Evolutionary conservation across 169 alveolate species (phyloP), one percentile per base, ranked within the genome.

Genomic region (Ichthyophthirius multifiliis): DNA sequence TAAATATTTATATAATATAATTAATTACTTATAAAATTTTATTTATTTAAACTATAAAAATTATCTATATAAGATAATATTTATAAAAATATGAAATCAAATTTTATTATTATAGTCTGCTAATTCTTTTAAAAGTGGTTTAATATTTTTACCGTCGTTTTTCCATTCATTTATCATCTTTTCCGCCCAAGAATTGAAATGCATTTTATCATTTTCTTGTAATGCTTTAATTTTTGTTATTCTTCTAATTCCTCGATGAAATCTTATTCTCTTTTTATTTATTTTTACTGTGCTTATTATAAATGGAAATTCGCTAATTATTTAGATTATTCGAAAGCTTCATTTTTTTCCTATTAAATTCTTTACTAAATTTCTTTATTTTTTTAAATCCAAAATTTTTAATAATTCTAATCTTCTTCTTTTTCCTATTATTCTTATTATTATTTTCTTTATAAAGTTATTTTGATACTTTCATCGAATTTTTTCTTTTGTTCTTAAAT

Each of bases 171-270:
- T 76, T 12, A 91, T 80, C 62, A 81, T 62, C 74, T 86, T 77
- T 76, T 91, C 92, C 7, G 95, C 95, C 85, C 88, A 91, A 37
- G 88, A 74, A 9, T 79, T 76, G 65, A 91, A 91, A 12, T 88
- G 47, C 55, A 82, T 83, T 43, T 82, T 83, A 45, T 84, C 76
- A 18, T 83, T 80, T 75, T 88, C 94, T 7, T 82, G 34, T 23
- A 83, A 45, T 27, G 79, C 65, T 71, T 74, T 65, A 47, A 83
- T 84, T 41, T 81, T 83, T 35, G 89, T 27, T 86, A 82, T 30
- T 85, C 91, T 41, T 88, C 89, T 23, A 83, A 45, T 23, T 89
- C 94, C n/a, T 30, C n/a, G 12, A 64, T 30, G 31, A 78, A 76
- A 13, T 77, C 55, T 62, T 82, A 64, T 75, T 84, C 94, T 27